A percentile compares a stretch with the other conserved stretches of the same genome.
These are phyloP conservation scores for Climacium dendroides DNA, from an alignment of 225 moss, liverwort and hornwort genomes.

Conservation along the genomic window DNA sequence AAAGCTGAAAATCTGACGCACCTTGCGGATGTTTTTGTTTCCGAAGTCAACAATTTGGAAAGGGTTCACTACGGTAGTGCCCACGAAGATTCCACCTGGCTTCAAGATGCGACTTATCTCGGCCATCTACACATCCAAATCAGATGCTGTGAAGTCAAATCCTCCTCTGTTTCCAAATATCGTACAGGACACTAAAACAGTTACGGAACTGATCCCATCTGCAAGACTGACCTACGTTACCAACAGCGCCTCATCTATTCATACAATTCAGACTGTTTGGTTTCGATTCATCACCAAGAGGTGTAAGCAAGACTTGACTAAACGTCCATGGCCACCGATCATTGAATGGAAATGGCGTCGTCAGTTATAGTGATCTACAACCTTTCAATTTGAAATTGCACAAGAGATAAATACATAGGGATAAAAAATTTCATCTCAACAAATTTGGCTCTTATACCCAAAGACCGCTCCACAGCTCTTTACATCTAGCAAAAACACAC, in stretches of 20 bases:
- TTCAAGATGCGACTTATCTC: conserved; percentile 40
- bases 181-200: neutral
- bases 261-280: neutral
- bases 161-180: neutral
- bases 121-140: conserved; percentile 20
- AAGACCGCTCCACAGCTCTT: neutral
- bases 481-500: neutral
- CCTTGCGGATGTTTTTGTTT: conserved; percentile 13
- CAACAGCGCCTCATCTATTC: neutral
- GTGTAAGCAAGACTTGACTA: neutral
- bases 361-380: neutral
- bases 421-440: neutral
- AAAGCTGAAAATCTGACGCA: neutral
- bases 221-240: neutral
- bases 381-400: neutral
- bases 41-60: conserved; percentile 7
- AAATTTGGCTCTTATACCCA: neutral
- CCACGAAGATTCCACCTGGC: conserved; percentile 42
- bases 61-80: neutral
- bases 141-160: neutral
- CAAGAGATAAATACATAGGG: neutral
- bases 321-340: neutral
- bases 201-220: neutral
- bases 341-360: neutral
- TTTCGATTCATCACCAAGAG: neutral